Conservation (phyloP, 352 stramenopile genomes). For the Phytophthora ramorum region DNA sequence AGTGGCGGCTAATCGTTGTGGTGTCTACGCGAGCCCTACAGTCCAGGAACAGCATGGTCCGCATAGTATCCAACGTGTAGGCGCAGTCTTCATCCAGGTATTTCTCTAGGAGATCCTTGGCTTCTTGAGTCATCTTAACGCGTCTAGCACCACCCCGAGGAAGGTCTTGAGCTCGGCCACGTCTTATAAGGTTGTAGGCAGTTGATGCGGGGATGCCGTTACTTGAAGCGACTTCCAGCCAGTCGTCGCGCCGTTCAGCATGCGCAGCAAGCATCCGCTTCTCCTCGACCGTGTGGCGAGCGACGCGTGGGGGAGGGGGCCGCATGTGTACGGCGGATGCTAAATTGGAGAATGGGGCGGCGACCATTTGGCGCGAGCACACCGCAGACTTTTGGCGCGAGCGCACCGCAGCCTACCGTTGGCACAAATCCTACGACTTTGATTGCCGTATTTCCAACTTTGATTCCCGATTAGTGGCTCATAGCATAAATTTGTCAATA, state of each 20-base stretch:
- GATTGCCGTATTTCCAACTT: no score
- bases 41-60: background rate
- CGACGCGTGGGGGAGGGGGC: background rate
- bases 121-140: background rate
- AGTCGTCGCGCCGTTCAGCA: background rate
- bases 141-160: background rate
- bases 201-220: background rate
- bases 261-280: background rate
- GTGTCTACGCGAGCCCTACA: background rate
- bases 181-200: background rate
- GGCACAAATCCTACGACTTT: no score
- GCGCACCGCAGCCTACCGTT: no score
- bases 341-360: no score
- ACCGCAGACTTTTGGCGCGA: no score
- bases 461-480: no score
- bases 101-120: background rate
- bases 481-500: no score
- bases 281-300: background rate
- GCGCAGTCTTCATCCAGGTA: slow-evolving; percentile 1
- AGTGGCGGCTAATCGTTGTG: background rate
- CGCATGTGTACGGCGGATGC: no score
- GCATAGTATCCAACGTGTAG: background rate
- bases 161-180: background rate
- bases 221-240: background rate
- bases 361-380: no score